Evolutionary conservation across 2,329 filamentous ascomycete species (phyloP).

Genomic region (Diaporthe aspalathi): DNA sequence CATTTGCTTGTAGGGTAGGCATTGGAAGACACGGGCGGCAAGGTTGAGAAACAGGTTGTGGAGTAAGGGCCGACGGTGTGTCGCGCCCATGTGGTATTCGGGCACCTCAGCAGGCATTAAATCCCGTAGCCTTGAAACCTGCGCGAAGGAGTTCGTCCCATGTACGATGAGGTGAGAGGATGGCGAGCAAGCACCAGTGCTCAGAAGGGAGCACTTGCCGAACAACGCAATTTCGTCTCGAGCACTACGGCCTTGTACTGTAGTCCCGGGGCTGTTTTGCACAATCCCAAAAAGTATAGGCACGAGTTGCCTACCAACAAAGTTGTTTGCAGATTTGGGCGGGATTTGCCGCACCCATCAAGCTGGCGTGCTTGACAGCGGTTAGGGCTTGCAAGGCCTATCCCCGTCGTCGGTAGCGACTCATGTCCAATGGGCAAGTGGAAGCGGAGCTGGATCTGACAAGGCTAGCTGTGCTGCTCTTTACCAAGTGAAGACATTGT

Average conservation of each 20-base stretch:
- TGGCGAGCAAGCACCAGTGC: neutral
- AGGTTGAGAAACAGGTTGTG: conserved; percentile 24
- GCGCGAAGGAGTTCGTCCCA: conserved; percentile 11
- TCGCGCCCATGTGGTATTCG: conserved; percentile 14
- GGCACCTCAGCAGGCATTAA: conserved; percentile 2
- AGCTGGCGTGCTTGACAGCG: conserved; percentile 34
- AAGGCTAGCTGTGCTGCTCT: conserved; percentile 25
- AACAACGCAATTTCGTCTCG: neutral
- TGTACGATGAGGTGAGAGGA: neutral
- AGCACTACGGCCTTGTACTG: conserved; percentile 1
- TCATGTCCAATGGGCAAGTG: conserved; percentile 28
- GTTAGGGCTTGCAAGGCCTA: conserved; percentile 24
- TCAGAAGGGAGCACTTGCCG: conserved; percentile 10
- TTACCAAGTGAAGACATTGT: conserved; percentile 29
- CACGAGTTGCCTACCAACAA: neutral
- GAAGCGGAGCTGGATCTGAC: conserved; percentile 27
- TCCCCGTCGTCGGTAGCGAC: conserved; percentile 35
- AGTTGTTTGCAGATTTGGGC: conserved; percentile 26
- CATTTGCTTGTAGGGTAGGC: conserved; percentile 10
- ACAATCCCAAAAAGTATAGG: neutral
- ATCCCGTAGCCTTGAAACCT: conserved; percentile 11
- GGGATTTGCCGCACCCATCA: conserved; percentile 37
- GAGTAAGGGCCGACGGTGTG: conserved; percentile 1
- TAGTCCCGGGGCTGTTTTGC: neutral
- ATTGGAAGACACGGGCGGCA: neutral